Evolutionary conservation across 768 basidiomycete genomes (phyloP).

Genomic region (Lentinula sp.): DNA sequence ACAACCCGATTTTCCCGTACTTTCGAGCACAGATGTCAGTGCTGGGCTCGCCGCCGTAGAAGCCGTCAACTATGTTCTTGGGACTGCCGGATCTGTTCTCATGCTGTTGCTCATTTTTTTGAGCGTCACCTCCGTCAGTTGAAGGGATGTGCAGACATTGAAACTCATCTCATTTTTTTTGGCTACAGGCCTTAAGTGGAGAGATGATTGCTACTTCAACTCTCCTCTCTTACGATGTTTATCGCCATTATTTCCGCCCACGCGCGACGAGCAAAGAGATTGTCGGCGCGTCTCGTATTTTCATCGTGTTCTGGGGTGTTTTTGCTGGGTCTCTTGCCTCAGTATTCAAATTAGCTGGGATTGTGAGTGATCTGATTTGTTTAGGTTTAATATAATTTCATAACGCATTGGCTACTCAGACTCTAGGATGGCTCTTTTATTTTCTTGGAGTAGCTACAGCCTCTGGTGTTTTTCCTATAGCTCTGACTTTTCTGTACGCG

Average conservation of each 20-base stretch:
- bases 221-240: constrained; percentile 16
- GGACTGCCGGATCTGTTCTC: constrained; percentile 26
- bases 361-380: background rate
- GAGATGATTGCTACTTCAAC: constrained; percentile 26
- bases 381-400: background rate
- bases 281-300: constrained; percentile 7
- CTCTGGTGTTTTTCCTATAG: constrained; percentile 18
- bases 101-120: constrained; percentile 27
- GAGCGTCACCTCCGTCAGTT: constrained; percentile 27
- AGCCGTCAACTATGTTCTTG: constrained; percentile 25
- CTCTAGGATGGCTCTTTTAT: constrained; percentile 22
- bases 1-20: constrained; percentile 7
- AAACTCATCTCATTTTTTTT: background rate
- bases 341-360: constrained; percentile 10
- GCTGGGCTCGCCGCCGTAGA: constrained; percentile 24
- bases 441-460: constrained; percentile 19
- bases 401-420: background rate
- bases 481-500: constrained; percentile 12
- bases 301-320: constrained; percentile 10
- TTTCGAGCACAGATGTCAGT: constrained; percentile 2
- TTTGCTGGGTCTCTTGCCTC: constrained; percentile 9
- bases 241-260: constrained; percentile 12
- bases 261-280: constrained; percentile 11
- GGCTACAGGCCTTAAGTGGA: constrained; percentile 14
- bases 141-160: background rate